Percentiles rank a stretch among this genome's conserved stretches.
phyloP scores from a whole-genome alignment of 2,329 filamentous ascomycete genomes.

The Colletotrichum somersetense region DNA sequence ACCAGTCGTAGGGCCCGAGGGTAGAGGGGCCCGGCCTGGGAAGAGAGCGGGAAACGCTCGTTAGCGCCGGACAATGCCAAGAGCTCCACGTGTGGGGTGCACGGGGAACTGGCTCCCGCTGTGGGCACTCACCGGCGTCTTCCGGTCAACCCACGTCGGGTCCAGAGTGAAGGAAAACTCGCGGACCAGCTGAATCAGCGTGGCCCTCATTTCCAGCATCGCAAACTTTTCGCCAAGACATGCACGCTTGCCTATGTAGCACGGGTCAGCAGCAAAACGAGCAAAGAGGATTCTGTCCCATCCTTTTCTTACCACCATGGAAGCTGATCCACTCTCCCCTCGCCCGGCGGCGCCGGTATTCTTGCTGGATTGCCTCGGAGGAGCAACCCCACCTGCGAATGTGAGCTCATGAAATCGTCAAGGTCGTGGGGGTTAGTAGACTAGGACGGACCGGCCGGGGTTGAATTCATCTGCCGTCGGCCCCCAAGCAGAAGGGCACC shows the following conservation, averaged over 20 bases:
- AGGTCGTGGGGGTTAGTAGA: background rate
- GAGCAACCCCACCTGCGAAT: constrained; percentile 51
- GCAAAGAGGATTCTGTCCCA: background rate
- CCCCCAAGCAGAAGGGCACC: constrained; percentile 50
- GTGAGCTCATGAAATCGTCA: background rate
- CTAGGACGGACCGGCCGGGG: constrained; percentile 48
- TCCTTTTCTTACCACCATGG: constrained; percentile 50
- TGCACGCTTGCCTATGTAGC: constrained; percentile 45
- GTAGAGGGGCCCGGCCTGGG: constrained; percentile 37
- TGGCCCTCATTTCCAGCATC: constrained; percentile 52
- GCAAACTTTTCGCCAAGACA: constrained; percentile 58
- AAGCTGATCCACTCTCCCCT: constrained; percentile 57
- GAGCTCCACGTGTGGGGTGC: background rate
- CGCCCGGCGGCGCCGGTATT: constrained; percentile 52
- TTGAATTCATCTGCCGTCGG: constrained; percentile 53
- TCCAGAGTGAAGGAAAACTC: constrained; percentile 49
- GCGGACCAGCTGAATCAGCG: constrained; percentile 50
- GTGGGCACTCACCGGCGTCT: constrained; percentile 50
- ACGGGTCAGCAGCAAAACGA: background rate
- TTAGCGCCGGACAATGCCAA: constrained; percentile 15
- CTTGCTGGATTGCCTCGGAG: constrained; percentile 51
- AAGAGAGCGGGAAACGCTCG: background rate
- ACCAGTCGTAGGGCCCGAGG: constrained; percentile 32
- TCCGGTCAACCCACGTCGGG: constrained; percentile 48
- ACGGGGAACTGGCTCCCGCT: background rate